Conservation (phyloP, 331 rosid genomes). For the Telfairia occidentalis region DNA sequence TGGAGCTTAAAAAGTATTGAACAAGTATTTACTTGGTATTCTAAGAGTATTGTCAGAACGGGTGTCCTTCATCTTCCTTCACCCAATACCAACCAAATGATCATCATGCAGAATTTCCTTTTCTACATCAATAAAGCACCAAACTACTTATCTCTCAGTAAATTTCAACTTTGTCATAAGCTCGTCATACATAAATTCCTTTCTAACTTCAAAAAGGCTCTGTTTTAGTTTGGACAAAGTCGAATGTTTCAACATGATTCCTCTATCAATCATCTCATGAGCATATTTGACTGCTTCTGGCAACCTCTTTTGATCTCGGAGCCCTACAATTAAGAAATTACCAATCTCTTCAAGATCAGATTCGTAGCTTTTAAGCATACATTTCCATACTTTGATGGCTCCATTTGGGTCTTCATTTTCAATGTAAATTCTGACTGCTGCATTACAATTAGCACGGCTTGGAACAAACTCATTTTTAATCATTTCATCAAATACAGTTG, state of each 20-base stretch:
- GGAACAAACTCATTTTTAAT: constrained; percentile 54
- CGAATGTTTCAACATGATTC: constrained; percentile 37
- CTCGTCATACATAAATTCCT: constrained; percentile 32
- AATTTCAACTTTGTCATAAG: constrained; percentile 45
- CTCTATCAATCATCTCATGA: constrained; percentile 42
- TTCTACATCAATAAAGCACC: background rate
- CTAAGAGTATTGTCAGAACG: background rate
- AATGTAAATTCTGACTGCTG: constrained; percentile 35
- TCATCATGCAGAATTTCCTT: background rate
- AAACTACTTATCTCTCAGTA: background rate
- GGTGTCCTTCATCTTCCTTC: background rate
- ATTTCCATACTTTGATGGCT: constrained; percentile 55
- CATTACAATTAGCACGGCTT: constrained; percentile 34
- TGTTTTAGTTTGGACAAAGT: constrained; percentile 47
- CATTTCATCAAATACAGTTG: constrained; percentile 38
- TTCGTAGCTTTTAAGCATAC: constrained; percentile 29
- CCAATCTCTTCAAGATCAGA: constrained; percentile 39
- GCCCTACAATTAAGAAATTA: constrained; percentile 36
- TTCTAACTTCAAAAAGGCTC: constrained; percentile 36
- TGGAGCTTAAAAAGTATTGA: background rate
- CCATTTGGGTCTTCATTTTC: constrained; percentile 32
- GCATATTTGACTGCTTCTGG: constrained; percentile 67
- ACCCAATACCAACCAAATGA: background rate
- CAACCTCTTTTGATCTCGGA: constrained; percentile 31
- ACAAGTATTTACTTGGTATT: background rate